A percentile compares a stretch with the other conserved stretches of the same genome.
Evolutionary conservation across 441 rosid genomes (phyloP).

Genomic region (Gossypium trilobum): DNA sequence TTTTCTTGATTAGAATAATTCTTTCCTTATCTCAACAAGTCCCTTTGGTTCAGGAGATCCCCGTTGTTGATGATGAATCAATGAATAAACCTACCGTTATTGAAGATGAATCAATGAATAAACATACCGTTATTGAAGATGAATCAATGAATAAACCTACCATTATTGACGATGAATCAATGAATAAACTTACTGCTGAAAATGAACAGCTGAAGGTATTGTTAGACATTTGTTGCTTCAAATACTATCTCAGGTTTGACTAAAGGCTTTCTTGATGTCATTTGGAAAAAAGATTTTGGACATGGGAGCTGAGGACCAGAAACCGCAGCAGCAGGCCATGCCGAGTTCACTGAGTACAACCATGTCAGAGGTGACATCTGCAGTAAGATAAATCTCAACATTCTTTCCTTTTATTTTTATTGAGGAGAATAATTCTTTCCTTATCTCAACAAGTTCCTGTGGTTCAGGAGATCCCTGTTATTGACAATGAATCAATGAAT

Average conservation of each 20-base stretch:
- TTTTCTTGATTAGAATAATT: not conserved
- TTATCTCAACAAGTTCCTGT: not conserved
- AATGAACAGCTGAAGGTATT: conserved; percentile 76
- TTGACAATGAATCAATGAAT: not conserved
- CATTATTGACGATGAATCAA: conserved; percentile 40
- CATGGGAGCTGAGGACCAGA: conserved; percentile 63
- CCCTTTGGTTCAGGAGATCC: not conserved
- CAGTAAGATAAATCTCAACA: conserved; percentile 31
- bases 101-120: not conserved
- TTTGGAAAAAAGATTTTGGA: conserved; percentile 65
- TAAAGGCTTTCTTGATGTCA: not conserved
- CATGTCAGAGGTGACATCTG: conserved; percentile 38
- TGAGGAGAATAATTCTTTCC: not conserved
- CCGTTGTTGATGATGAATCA: not conserved
- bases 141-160: not conserved
- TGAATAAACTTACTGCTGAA: conserved; percentile 58
- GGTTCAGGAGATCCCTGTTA: not conserved
- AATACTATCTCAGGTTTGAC: not conserved
- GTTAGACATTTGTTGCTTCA: conserved; percentile 13
- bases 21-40: not conserved
- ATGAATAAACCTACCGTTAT: not conserved
- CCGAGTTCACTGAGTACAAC: conserved; percentile 32
- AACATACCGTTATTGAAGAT: conserved; percentile 18
- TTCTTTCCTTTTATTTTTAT: not conserved
- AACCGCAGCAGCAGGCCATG: conserved; percentile 51